Base-by-base conservation (phyloP, 2,329 filamentous ascomycete genomes). In the Samsoniella hepiali region DNA sequence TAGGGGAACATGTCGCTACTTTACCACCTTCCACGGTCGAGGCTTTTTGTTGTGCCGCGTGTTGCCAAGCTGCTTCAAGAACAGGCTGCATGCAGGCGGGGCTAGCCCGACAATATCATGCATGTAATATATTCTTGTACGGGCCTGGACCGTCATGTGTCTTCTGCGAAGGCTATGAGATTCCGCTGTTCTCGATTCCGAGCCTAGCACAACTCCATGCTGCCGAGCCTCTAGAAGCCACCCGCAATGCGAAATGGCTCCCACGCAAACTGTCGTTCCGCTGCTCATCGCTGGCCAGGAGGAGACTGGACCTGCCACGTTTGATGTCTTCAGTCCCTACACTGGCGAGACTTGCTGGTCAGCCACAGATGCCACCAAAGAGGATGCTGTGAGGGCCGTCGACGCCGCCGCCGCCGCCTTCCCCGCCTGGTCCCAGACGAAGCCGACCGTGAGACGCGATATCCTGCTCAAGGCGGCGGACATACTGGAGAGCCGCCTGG, bases 401-500 rank as follows among this genome's bases (percentile, higher is more conserved):
- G 67, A 71, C 27, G 71, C 76, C 1, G 88, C 88, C 0, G 76
- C 85, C 45, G 76, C 78, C 40, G 88, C 89, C 0, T 87, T 88
- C 72, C 82, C 81, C 29, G 74, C 81, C 65, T 92, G 89, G 89
- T 79, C 82, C 36, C 81, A 82, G 67, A 83, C 82, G 4, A 86
- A 84, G 64, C 82, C 84, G 0, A 70, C 78, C 8, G 72, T 79
- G 10, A 85, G 87, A 54, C 83, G 87, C 63, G 81, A 84, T 65
- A 85, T 91, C 66, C 77, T 91, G 60, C 75, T 86, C 54, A 84
- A 82, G 69, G 84, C 88, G 0, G 85, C 87, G 1, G 82, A 85
- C 44, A 77, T 90, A 32, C 74, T 89, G 51, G 76, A 81, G 29
- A 73, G 75, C 22, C 81, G 84, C 6, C 75, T 77, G 17, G 80